Conservation (phyloP, 139 green algal species). For the Deuterostichococcus epilithicus region DNA sequence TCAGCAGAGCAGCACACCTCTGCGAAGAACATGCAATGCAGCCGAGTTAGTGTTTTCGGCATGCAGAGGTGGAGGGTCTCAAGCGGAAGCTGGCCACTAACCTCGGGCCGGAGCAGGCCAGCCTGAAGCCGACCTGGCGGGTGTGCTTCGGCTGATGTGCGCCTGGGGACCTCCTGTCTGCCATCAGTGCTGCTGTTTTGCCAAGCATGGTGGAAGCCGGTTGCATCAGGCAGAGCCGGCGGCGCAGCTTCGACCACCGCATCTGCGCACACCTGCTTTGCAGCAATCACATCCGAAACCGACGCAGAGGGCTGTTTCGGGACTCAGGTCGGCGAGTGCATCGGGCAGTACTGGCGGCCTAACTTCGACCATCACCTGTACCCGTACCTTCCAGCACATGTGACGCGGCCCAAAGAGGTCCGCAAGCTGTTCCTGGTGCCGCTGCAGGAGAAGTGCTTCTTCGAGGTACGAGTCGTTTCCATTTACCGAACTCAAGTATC, state of each 20-base stretch:
- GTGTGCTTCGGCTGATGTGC: conserved; percentile 24
- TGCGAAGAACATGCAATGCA: not conserved
- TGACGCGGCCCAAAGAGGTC: conserved; percentile 92
- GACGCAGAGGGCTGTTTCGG: no score
- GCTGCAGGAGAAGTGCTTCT: conserved; percentile 84
- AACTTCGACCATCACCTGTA: conserved; percentile 94
- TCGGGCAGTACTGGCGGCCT: conserved; percentile 72
- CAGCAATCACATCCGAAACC: not conserved
- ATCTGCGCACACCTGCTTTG: no score
- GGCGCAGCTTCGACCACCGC: conserved; percentile 22
- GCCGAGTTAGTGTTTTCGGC: not conserved
- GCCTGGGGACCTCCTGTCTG: no score
- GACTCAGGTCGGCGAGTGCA: conserved; percentile 46
- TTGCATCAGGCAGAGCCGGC: no score
- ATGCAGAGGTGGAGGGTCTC: conserved; percentile 81
- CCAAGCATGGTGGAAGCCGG: no score
- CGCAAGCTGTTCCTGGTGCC: conserved; percentile 82
- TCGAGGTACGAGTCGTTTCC: conserved; percentile 62
- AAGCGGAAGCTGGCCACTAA: conserved; percentile 79
- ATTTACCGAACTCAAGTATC: no score
- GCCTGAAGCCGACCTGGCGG: conserved; percentile 34
- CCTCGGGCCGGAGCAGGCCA: conserved; percentile 55
- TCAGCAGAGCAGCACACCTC: no score
- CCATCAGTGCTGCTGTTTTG: no score
- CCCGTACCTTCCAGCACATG: conserved; percentile 91